Conservation (phyloP, 176 grass and related monocot species). For the Pontederia crassipes region DNA sequence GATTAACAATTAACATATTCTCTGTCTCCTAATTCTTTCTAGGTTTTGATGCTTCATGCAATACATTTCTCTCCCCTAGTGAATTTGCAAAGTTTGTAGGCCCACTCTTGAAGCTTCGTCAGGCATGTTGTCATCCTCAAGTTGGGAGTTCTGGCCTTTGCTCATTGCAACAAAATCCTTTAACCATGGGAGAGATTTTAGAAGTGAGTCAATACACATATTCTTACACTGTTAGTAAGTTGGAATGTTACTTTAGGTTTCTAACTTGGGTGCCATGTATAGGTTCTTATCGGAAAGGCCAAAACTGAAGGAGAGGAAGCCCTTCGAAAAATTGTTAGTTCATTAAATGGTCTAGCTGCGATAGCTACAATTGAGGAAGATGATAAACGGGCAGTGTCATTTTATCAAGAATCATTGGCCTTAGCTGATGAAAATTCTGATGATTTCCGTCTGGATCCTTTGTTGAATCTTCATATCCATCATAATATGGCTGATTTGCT, state of each 20-base stretch:
- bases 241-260: neutral
- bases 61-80: slow-evolving; percentile 51
- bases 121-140: slow-evolving; percentile 94
- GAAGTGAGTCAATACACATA: slow-evolving; percentile 33
- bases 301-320: slow-evolving; percentile 99
- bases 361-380: slow-evolving; percentile 80
- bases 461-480: slow-evolving; percentile 94
- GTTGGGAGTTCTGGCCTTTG: slow-evolving; percentile 92
- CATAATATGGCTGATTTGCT: slow-evolving; percentile 78
- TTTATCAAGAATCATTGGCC: slow-evolving; percentile 78
- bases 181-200: slow-evolving; percentile 95
- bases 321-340: slow-evolving; percentile 75
- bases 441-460: slow-evolving; percentile 83
- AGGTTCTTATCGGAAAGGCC: slow-evolving; percentile 95
- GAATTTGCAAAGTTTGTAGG: slow-evolving; percentile 69
- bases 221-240: neutral
- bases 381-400: slow-evolving; percentile 55
- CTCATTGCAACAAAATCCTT: slow-evolving; percentile 76
- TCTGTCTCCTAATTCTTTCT: slow-evolving; percentile 14
- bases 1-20: slow-evolving; percentile 2
- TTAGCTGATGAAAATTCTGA: slow-evolving; percentile 56
- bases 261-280: slow-evolving; percentile 1
- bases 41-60: slow-evolving; percentile 35
- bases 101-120: slow-evolving; percentile 90
- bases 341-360: slow-evolving; percentile 88